Conservation (phyloP, 768 basidiomycete genomes). For the Boletus coccyginus region DNA sequence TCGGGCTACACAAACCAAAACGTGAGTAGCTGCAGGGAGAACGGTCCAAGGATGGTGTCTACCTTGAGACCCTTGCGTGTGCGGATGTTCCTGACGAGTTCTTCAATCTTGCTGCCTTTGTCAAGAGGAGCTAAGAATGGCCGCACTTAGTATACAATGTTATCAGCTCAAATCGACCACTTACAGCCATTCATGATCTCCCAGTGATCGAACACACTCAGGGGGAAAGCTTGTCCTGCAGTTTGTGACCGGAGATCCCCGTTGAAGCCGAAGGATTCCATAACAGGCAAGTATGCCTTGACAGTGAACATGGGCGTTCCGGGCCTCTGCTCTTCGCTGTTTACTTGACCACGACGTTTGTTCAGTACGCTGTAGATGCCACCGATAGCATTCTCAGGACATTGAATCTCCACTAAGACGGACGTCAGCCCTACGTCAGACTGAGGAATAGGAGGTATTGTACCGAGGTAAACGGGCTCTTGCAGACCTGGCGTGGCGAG, state of each 20-base stretch:
- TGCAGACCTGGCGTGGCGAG: constrained; percentile 90
- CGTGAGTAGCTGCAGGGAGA: constrained; percentile 7
- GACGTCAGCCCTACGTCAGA: constrained; percentile 11
- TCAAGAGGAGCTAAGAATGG: constrained; percentile 61
- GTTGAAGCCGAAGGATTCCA: constrained; percentile 97
- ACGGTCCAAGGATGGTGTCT: constrained; percentile 6
- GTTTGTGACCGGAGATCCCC: constrained; percentile 91
- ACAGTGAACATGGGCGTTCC: constrained; percentile 99
- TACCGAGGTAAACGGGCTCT: constrained; percentile 94
- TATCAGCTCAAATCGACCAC: constrained; percentile 26
- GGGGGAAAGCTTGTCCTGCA: constrained; percentile 97
- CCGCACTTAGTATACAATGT: not conserved
- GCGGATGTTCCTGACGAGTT: constrained; percentile 78
- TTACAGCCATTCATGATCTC: constrained; percentile 78
- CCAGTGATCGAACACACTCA: constrained; percentile 92
- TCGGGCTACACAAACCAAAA: constrained; percentile 62
- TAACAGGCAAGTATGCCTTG: constrained; percentile 93
- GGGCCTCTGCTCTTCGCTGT: constrained; percentile 93
- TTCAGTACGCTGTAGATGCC: constrained; percentile 94
- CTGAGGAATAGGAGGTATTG: constrained; percentile 8
- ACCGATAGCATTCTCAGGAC: constrained; percentile 95
- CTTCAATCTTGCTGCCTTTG: constrained; percentile 89
- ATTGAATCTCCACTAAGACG: constrained; percentile 87
- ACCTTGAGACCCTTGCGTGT: constrained; percentile 95
- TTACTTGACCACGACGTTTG: constrained; percentile 97